phyloP scores from a whole-genome alignment of 1,139 yeast genomes.

The Magnusiomyces suaveolens region DNA sequence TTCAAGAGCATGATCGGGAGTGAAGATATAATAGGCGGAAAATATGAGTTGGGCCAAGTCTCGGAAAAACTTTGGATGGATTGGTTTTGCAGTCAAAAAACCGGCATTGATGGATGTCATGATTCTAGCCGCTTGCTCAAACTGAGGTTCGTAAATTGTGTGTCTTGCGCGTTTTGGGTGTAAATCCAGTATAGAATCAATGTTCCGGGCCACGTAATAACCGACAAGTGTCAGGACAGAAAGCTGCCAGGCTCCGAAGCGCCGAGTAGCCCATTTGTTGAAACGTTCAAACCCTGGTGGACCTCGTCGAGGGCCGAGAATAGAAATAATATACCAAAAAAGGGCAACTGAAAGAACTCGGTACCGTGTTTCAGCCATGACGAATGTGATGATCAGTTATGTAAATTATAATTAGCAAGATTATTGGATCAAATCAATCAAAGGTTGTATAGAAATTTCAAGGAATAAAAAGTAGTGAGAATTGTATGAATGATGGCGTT shows the following conservation, averaged over 20 bases:
- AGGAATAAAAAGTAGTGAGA: too few relatives aligned
- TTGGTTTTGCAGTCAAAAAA: constrained; percentile 18
- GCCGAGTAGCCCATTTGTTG: constrained; percentile 13
- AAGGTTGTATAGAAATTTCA: too few relatives aligned
- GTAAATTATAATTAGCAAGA: too few relatives aligned
- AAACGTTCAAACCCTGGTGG: constrained; percentile 15
- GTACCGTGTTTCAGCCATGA: constrained; percentile 11
- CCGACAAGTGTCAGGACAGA: constrained; percentile 16
- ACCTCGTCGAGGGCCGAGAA: constrained; percentile 17
- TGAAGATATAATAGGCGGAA: constrained; percentile 15
- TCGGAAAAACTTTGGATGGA: constrained; percentile 13
- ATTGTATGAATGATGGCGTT: too few relatives aligned
- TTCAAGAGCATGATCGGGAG: constrained; percentile 19
- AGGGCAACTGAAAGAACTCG: constrained; percentile 15
- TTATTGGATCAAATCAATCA: too few relatives aligned
- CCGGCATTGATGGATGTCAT: constrained; percentile 19
- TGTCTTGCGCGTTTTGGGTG: constrained; percentile 16
- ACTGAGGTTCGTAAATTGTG: constrained; percentile 14
- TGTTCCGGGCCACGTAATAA: constrained; percentile 16
- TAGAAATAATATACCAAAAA: constrained; percentile 15
- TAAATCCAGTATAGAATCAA: constrained; percentile 16
- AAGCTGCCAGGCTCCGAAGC: constrained; percentile 18
- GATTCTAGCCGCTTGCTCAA: constrained; percentile 16
- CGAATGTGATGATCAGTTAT: too few relatives aligned
- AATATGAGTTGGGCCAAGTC: constrained; percentile 16